These are phyloP conservation scores for Globisporangium canariense DNA, from an alignment of 352 stramenopile species.

Conservation along the genomic window DNA sequence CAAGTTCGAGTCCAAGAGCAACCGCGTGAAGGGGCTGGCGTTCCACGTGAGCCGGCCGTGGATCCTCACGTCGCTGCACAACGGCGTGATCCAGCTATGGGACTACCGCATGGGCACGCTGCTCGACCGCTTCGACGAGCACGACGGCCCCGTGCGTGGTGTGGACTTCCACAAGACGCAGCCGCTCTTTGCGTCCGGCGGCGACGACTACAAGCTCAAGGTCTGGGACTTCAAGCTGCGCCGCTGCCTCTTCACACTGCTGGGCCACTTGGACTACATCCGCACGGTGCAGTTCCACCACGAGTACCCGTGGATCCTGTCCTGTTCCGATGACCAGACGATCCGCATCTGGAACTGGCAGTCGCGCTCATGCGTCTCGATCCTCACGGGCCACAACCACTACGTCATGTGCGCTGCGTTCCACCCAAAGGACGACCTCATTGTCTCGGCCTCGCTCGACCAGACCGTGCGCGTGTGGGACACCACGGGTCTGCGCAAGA, in stretches of 20 bases:
- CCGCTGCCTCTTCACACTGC: constrained; percentile 97
- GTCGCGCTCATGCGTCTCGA: constrained; percentile 97
- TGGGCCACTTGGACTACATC: constrained; percentile 99
- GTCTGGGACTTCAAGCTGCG: constrained; percentile 99
- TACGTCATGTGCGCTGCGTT: constrained; percentile 99
- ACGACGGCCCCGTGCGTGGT: constrained; percentile 98
- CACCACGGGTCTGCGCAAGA: constrained; percentile 98
- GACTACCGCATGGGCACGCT: constrained; percentile 99
- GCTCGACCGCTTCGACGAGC: constrained; percentile 99
- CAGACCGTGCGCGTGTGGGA: constrained; percentile 99
- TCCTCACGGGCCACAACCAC: constrained; percentile 99
- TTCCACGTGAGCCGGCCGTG: constrained; percentile 99
- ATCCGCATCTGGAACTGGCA: constrained; percentile 99
- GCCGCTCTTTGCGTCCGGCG: constrained; percentile 97
- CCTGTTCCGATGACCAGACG: constrained; percentile 97
- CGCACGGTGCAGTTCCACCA: constrained; percentile 99
- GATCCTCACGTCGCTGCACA: constrained; percentile 99
- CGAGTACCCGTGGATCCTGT: constrained; percentile 99
- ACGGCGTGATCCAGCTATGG: constrained; percentile 97
- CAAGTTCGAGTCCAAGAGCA: constrained; percentile 99
- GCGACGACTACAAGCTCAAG: constrained; percentile 99
- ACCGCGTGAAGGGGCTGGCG: constrained; percentile 98
- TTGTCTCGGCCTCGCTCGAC: constrained; percentile 98
- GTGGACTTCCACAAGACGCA: constrained; percentile 99
- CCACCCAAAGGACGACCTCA: constrained; percentile 99